Evolutionary conservation across 148 eudicot species (phyloP), one percentile per base, ranked within the genome.

Genomic region (Tetragonia tetragonoides): DNA sequence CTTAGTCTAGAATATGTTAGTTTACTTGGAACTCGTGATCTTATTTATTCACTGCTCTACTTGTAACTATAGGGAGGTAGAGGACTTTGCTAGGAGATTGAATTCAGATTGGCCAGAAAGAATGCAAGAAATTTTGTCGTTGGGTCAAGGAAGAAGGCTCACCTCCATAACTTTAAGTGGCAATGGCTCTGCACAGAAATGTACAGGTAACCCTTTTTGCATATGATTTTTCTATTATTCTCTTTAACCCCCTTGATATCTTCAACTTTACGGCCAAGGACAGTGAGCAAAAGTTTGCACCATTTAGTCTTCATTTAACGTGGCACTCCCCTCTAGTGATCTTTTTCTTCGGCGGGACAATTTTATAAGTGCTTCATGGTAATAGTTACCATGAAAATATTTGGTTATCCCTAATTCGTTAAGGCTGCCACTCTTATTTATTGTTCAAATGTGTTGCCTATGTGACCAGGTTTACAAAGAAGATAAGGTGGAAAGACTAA

Each of bases 31-130:
- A 61, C 24, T 24, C 24, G 14, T 39, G 23, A 37, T 34, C 65
- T 79, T 46, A 67, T 12, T 40, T 59, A 46, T 57, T 74, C 70
- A 76, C 34, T 64, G 46, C 75, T 24, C n/a, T 59, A 10, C 65
- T 38, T 37, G 15, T 23, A 74, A 38, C 46, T 85, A 64, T 74
- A 92, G 97, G 92, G 97, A 92, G 79, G 97, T 92, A 18, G 97
- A 90, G 80, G 94, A 92, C 81, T 92, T 92, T 87, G 97, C 94
- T 76, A 82, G 94, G 81, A 87, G 97, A 83, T 80, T 92, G 82
- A 90, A 90, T 64, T 85, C 92, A 63, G 92, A 86, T 81, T 92
- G 97, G 97, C 92, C 93, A 16, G 92, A 92, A 69, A 88, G 93
- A 80, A 85, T 88, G 92, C 90, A 90, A 73, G 93, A 88, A 83